A percentile compares a stretch with the other conserved stretches of the same genome.
These are phyloP conservation scores for Marchantia paleacea DNA, from an alignment of 225 moss, liverwort and hornwort species.

Conservation along the genomic window DNA sequence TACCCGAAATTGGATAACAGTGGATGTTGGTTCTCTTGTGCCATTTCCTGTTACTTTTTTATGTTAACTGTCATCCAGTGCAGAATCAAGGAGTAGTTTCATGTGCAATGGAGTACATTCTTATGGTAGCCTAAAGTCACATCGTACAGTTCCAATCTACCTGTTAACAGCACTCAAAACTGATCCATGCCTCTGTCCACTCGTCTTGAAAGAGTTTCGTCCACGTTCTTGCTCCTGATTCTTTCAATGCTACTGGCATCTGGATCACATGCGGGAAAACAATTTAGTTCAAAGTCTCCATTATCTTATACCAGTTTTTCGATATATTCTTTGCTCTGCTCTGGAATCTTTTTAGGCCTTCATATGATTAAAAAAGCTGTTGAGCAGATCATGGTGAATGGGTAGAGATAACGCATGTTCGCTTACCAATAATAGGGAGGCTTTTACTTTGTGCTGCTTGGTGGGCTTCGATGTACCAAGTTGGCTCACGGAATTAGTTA, in stretches of 20 bases:
- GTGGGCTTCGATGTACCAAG: background rate
- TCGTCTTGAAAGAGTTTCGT: background rate
- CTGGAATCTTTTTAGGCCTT: background rate
- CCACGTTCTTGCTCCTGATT: background rate
- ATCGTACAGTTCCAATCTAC: background rate
- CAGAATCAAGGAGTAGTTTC: background rate
- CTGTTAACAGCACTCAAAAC: too few relatives aligned
- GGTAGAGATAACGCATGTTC: background rate
- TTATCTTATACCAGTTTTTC: background rate
- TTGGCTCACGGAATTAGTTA: background rate
- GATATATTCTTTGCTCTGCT: background rate
- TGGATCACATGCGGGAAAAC: background rate
- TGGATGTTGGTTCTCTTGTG: conserved; percentile 3
- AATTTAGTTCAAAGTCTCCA: background rate
- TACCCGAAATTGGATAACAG: background rate
- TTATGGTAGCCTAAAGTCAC: background rate
- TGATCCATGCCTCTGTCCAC: too few relatives aligned
- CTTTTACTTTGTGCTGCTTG: background rate
- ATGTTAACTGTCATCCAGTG: background rate
- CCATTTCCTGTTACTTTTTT: background rate
- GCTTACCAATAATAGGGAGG: background rate
- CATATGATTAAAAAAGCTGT: background rate
- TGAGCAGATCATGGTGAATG: background rate
- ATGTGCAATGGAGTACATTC: background rate
- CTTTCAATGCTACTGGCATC: background rate